Conservation (phyloP, 345 rosid genomes). For the Salix dunnii region DNA sequence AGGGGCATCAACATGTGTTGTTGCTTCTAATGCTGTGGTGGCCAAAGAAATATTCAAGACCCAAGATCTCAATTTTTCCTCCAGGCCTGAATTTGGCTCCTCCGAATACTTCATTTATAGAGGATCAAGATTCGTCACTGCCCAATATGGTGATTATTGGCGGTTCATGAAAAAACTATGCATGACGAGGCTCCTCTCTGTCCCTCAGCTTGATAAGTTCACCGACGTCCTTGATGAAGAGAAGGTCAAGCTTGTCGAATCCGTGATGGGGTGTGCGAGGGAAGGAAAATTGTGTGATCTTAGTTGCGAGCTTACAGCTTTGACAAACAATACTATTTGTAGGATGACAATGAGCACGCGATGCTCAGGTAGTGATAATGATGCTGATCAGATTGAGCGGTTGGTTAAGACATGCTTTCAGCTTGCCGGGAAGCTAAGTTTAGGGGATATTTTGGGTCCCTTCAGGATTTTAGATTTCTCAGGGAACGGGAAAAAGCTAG, state of each 20-base stretch:
- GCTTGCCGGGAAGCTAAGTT: constrained; percentile 43
- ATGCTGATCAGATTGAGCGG: constrained; percentile 29
- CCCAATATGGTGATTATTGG: constrained; percentile 49
- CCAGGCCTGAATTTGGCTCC: constrained; percentile 46
- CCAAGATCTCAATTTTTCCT: constrained; percentile 41
- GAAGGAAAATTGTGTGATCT: constrained; percentile 38
- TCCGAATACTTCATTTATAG: constrained; percentile 44
- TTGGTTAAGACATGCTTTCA: constrained; percentile 35
- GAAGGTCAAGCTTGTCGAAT: constrained; percentile 47
- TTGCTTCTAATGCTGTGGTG: constrained; percentile 33
- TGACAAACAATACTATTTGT: constrained; percentile 38
- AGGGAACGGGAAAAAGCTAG: constrained; percentile 52
- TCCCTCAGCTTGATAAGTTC: constrained; percentile 54
- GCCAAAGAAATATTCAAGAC: constrained; percentile 48
- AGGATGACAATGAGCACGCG: constrained; percentile 44
- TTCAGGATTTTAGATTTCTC: constrained; percentile 43
- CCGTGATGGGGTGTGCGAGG: constrained; percentile 34
- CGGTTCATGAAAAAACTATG: constrained; percentile 67
- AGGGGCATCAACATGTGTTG: constrained; percentile 39
- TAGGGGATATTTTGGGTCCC: constrained; percentile 58
- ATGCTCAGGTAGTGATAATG: constrained; percentile 22
- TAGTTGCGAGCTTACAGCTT: constrained; percentile 24
- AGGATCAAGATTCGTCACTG: constrained; percentile 47
- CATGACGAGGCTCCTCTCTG: constrained; percentile 59
- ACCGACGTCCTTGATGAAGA: constrained; percentile 38